Base-by-base conservation (phyloP, 179 eudicot species). In the Carnegiea gigantea region DNA sequence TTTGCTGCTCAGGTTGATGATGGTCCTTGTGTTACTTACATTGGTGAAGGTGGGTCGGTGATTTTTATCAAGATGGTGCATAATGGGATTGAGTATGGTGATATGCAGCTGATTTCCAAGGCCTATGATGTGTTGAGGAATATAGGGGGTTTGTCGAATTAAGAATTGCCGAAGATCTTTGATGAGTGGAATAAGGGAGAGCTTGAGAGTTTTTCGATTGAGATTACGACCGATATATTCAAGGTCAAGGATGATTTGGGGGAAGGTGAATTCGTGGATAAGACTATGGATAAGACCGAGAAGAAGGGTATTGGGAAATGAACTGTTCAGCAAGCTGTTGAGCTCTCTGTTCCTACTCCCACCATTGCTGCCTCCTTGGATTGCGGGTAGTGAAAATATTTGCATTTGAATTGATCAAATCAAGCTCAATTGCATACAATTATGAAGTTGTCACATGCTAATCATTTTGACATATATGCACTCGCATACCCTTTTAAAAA, bases 241-340 rank as follows among this genome's bases (percentile, higher is more conserved):
- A 88, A 83, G 86, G 89, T 86, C 4, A 86, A 83, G 73, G 90
- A 88, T 83, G 87, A 86, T 3, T 74, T 88, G 46, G 87, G 57
- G 2, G 86, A 73, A 6, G 89, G 89, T 5, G 87, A 78, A 44
- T 81, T 88, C 70, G 89, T 88, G 36, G 90, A 88, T 81, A 86
- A 84, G 85, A 86, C 86, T 24, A 79, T 88, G 75, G 90, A 88
- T 81, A 86, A 86, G 82, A 86, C 90, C 3, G 90, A 87, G 30
- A 86, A 84, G 89, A 88, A 88, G 24, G 90, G 90, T 18, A 88
- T 89, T 18, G 90, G 90, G 0, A 88, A 88, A 81, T 88, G 90
- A 89, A 88, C 89, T 60, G 89, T 86, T 76, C 90, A 88, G 62
- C 89, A 88, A 59, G 90, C 90, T 78, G 89, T 87, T 36, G 90